These are phyloP conservation scores for Geoglossum glabrum DNA, from an alignment of 495 filamentous ascomycete genomes.

Conservation along the genomic window DNA sequence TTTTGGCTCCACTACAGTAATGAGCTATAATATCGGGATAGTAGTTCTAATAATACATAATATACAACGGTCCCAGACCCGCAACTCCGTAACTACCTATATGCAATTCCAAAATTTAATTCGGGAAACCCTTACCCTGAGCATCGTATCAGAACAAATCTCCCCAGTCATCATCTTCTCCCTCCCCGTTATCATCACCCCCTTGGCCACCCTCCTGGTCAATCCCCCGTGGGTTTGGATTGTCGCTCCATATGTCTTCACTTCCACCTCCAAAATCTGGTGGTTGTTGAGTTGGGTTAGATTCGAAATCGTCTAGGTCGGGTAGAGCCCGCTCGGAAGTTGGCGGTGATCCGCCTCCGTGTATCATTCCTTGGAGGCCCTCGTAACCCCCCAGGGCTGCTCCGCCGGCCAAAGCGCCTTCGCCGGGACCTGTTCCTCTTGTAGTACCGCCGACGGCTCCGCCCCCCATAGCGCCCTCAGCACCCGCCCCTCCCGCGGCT, in stretches of 20 bases:
- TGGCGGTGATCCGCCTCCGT: slow-evolving; percentile 4
- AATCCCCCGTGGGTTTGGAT: slow-evolving; percentile 22
- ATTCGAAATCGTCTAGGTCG: slow-evolving; percentile 7
- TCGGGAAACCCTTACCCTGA: background rate
- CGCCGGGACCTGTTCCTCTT: slow-evolving; percentile 16
- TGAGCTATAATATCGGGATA: too few species aligned
- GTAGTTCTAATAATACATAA: too few species aligned
- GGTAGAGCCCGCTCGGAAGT: slow-evolving; percentile 11
- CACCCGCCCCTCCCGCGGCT: slow-evolving; percentile 8
- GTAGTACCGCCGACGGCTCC: slow-evolving; percentile 16
- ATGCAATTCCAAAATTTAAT: background rate
- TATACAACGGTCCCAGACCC: too few species aligned
- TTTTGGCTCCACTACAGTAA: too few species aligned
- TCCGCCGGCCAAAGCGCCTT: slow-evolving; percentile 26
- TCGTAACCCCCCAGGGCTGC: slow-evolving; percentile 44
- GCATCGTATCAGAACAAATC: slow-evolving; percentile 10
- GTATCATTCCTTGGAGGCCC: slow-evolving; percentile 33
- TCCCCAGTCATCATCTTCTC: slow-evolving; percentile 12
- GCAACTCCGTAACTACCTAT: background rate
- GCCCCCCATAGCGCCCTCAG: slow-evolving; percentile 5
- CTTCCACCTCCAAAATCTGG: slow-evolving; percentile 2
- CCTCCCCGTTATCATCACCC: slow-evolving; percentile 16
- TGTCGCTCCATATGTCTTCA: slow-evolving; percentile 13
- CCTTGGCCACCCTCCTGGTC: slow-evolving; percentile 8
- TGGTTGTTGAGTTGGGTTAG: slow-evolving; percentile 8